Evolutionary conservation across 2,329 filamentous ascomycete species (phyloP).

Genomic region (Boeremia exigua): DNA sequence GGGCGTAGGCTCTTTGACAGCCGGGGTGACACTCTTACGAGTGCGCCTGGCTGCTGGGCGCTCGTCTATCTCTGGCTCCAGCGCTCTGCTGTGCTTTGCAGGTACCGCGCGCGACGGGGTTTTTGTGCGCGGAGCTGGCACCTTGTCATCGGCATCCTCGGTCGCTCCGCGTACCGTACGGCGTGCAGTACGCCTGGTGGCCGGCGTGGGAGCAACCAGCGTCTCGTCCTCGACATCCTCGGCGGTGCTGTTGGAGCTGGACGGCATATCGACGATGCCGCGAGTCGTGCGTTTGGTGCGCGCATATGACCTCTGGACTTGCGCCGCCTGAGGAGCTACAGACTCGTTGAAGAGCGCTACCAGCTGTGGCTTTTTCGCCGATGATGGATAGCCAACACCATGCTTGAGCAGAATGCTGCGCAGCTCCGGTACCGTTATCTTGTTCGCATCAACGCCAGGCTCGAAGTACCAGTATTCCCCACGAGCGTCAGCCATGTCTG

Average conservation of each 20-base stretch:
- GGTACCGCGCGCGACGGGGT: conserved; percentile 49
- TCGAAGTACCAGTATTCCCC: conserved; percentile 71
- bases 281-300: conserved; percentile 84
- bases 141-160: conserved; percentile 32
- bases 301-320: conserved; percentile 75
- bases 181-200: conserved; percentile 36
- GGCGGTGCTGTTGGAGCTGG: conserved; percentile 67
- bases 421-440: conserved; percentile 84
- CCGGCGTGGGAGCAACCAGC: conserved; percentile 53
- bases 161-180: conserved; percentile 52
- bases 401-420: conserved; percentile 91
- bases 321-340: conserved; percentile 77
- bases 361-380: conserved; percentile 89
- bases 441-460: conserved; percentile 81
- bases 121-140: conserved; percentile 33
- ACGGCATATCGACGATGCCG: conserved; percentile 75
- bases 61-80: conserved; percentile 46
- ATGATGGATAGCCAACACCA: conserved; percentile 82
- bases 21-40: conserved; percentile 48
- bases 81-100: conserved; percentile 51
- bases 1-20: conserved; percentile 52
- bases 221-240: conserved; percentile 61
- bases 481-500: conserved; percentile 41
- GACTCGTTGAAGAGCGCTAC: conserved; percentile 82
- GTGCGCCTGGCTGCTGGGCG: conserved; percentile 45